phyloP scores from a whole-genome alignment of 495 filamentous ascomycete species.

The Podospora comata region DNA sequence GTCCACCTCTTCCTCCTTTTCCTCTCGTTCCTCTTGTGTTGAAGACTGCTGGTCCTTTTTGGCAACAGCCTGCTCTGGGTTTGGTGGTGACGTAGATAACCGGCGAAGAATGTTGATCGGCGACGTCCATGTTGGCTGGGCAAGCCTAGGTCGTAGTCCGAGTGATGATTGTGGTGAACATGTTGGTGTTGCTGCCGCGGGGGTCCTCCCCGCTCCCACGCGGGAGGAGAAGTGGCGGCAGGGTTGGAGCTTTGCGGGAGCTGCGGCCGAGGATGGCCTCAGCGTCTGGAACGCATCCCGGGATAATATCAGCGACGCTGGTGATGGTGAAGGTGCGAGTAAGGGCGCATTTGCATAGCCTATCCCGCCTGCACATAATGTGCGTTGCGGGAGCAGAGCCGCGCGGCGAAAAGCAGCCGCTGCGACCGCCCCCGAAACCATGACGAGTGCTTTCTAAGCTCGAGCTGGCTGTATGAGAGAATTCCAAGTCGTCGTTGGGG shows the following conservation, averaged over 20 bases:
- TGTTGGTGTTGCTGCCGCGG: slow-evolving; percentile 10
- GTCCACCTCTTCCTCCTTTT: slow-evolving; percentile 22
- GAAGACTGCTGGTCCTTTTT: slow-evolving; percentile 5
- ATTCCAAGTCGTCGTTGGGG: not conserved
- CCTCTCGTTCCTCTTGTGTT: slow-evolving; percentile 10
- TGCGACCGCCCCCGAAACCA: slow-evolving; percentile 37
- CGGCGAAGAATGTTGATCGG: slow-evolving; percentile 29
- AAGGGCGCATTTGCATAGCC: slow-evolving; percentile 10
- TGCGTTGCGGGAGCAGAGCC: slow-evolving; percentile 37
- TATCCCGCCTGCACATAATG: slow-evolving; percentile 18
- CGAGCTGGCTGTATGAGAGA: slow-evolving; percentile 1
- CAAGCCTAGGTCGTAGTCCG: slow-evolving; percentile 5
- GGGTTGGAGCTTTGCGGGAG: slow-evolving; percentile 13
- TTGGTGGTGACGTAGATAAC: slow-evolving; percentile 30
- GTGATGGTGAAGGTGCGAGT: slow-evolving; percentile 7
- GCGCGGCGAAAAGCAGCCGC: slow-evolving; percentile 30
- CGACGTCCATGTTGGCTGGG: slow-evolving; percentile 22
- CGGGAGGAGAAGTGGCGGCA: slow-evolving; percentile 18
- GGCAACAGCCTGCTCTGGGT: slow-evolving; percentile 1
- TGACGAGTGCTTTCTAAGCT: slow-evolving; percentile 15
- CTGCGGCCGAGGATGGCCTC: not conserved
- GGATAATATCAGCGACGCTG: not conserved
- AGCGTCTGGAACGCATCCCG: not conserved
- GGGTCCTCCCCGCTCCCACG: slow-evolving; percentile 5
- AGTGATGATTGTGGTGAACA: not conserved